phyloP scores from a whole-genome alignment of 768 basidiomycete genomes.

The Candolleomyces efflorescens region DNA sequence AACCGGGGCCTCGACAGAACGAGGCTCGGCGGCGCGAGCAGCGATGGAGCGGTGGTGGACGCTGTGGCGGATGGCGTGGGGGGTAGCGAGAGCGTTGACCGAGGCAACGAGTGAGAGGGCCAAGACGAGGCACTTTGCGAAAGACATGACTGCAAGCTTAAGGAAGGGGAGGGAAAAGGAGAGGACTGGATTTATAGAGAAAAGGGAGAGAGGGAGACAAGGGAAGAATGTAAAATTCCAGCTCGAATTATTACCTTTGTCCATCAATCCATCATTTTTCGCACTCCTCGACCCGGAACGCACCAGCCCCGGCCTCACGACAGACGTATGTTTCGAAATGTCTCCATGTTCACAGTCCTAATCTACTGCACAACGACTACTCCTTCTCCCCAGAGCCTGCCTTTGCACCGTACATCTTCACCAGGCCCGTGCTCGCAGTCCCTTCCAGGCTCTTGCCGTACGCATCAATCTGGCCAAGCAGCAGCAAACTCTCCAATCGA shows the following conservation, averaged over 20 bases:
- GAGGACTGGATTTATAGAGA: constrained; percentile 7
- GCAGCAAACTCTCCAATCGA: constrained; percentile 79
- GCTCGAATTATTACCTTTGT: not conserved
- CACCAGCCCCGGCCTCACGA: constrained; percentile 6
- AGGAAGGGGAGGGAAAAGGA: constrained; percentile 12
- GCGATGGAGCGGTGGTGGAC: constrained; percentile 42
- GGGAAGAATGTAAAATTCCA: constrained; percentile 3
- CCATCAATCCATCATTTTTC: constrained; percentile 6
- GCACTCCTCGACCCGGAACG: no score
- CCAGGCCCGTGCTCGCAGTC: constrained; percentile 57
- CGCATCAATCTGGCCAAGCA: constrained; percentile 85
- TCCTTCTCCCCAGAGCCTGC: constrained; percentile 17
- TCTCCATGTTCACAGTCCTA: not conserved
- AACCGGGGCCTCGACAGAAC: constrained; percentile 23
- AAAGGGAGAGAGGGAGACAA: constrained; percentile 3
- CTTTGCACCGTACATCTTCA: constrained; percentile 80
- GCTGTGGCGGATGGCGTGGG: constrained; percentile 32
- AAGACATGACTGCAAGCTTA: constrained; percentile 33
- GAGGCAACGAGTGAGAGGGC: constrained; percentile 39
- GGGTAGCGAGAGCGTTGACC: constrained; percentile 33
- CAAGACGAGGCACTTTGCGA: constrained; percentile 40
- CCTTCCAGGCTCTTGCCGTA: constrained; percentile 75
- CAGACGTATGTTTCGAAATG: not conserved
- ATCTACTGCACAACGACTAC: not conserved
- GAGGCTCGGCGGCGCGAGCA: constrained; percentile 37